Conservation (phyloP, 306 rosid species). For the Begonia masoniana region DNA sequence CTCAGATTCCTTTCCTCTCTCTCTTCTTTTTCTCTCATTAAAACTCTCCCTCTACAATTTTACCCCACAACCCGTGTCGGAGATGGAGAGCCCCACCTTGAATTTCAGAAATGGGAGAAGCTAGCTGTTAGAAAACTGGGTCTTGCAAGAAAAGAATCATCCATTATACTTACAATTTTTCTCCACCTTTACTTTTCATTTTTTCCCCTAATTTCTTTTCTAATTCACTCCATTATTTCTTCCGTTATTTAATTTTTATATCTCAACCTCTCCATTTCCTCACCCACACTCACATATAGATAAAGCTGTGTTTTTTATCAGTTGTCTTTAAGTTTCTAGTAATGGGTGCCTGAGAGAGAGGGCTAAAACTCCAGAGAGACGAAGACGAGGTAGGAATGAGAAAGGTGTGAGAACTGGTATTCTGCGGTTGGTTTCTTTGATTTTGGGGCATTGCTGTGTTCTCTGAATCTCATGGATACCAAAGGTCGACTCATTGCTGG, state of each 20-base stretch:
- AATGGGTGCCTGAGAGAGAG: conserved; percentile 10
- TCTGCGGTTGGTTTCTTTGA: conserved; percentile 10
- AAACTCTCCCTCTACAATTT: conserved; percentile 4
- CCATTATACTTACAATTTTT: conserved; percentile 6
- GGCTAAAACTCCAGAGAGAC: conserved; percentile 5
- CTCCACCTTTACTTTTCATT: neutral
- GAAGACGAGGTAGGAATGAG: conserved; percentile 5
- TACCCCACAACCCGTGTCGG: neutral
- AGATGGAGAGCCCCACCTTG: conserved; percentile 16
- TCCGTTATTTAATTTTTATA: conserved; percentile 6
- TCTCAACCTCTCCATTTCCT: conserved; percentile 7
- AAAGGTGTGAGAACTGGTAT: conserved; percentile 1
- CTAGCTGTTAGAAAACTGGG: conserved; percentile 17
- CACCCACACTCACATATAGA: neutral
- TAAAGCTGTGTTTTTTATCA: conserved; percentile 4
- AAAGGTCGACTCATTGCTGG: conserved; percentile 61
- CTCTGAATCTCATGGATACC: conserved; percentile 33
- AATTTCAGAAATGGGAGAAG: conserved; percentile 4
- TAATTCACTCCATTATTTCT: neutral
- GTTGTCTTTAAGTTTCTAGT: conserved; percentile 3
- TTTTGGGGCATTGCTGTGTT: conserved; percentile 14
- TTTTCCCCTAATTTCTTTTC: neutral
- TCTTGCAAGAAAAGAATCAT: conserved; percentile 20
- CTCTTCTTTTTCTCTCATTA: neutral
- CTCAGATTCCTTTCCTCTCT: conserved; percentile 9